phyloP scores from a whole-genome alignment of 2,329 filamentous ascomycete genomes.

The Penicillium sp. region DNA sequence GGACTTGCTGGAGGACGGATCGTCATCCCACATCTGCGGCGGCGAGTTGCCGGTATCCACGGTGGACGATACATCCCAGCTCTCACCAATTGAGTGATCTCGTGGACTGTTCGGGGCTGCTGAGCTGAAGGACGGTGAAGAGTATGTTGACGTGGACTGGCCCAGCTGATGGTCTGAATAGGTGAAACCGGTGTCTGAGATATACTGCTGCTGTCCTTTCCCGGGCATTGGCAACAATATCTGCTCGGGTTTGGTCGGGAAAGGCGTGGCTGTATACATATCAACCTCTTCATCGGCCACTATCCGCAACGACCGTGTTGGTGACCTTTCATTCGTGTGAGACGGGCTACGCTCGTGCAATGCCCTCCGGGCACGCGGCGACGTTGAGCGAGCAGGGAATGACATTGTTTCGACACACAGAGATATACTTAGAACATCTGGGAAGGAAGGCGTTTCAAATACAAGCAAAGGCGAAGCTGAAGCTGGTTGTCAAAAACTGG shows the following conservation, averaged over 20 bases:
- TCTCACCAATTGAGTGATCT: conserved; percentile 28
- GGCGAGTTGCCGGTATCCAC: conserved; percentile 37
- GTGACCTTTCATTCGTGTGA: conserved; percentile 43
- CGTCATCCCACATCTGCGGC: conserved; percentile 40
- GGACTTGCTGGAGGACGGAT: conserved; percentile 38
- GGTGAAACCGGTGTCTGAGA: conserved; percentile 31
- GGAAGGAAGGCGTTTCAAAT: background rate
- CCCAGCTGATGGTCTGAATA: conserved; percentile 30
- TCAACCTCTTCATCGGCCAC: conserved; percentile 35
- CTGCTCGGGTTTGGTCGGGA: conserved; percentile 48
- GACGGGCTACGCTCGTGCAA: conserved; percentile 48
- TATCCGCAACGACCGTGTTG: conserved; percentile 38
- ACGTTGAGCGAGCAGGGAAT: conserved; percentile 26
- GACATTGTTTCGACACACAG: conserved; percentile 29
- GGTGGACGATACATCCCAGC: conserved; percentile 39
- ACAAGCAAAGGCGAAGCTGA: background rate
- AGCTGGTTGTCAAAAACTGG: background rate
- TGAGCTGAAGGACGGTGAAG: conserved; percentile 28
- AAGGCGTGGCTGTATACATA: conserved; percentile 44
- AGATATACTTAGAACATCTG: conserved; percentile 32
- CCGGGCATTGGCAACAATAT: conserved; percentile 42
- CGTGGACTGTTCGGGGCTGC: conserved; percentile 26
- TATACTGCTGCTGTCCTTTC: conserved; percentile 36
- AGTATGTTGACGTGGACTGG: conserved; percentile 29
- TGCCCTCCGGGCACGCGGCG: conserved; percentile 40